Conservation (phyloP, 441 rosid genomes). For the Adansonia gregorii region DNA sequence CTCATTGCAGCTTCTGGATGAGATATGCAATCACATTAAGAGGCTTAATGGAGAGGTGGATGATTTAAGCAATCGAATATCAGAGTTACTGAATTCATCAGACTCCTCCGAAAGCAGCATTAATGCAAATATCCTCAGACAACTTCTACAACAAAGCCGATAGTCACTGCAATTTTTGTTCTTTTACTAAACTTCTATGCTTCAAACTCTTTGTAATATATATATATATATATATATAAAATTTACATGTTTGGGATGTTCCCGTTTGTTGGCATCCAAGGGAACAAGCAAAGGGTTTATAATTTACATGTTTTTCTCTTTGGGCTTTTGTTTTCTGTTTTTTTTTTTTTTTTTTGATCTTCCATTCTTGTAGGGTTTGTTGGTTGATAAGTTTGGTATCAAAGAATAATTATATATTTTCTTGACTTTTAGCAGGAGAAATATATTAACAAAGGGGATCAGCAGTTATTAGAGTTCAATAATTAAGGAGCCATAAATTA, state of each 20-base stretch:
- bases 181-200: neutral
- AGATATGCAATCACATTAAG: slow-evolving; percentile 25
- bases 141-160: slow-evolving; percentile 8
- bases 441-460: neutral
- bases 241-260: neutral
- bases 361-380: neutral
- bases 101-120: neutral
- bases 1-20: slow-evolving; percentile 19
- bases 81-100: slow-evolving; percentile 13
- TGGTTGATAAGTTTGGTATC: slow-evolving; percentile 6
- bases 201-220: slow-evolving; percentile 12
- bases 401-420: slow-evolving; percentile 6
- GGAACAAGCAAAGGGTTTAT: slow-evolving; percentile 4
- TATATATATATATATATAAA: neutral
- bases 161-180: slow-evolving; percentile 2
- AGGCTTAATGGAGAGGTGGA: slow-evolving; percentile 24
- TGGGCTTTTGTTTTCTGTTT: neutral
- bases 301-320: neutral
- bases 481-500: neutral
- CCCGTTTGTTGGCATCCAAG: neutral
- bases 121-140: slow-evolving; percentile 13
- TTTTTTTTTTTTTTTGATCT: neutral
- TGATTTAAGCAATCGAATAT: slow-evolving; percentile 21
- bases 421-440: neutral
- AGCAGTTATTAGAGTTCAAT: neutral